Conservation (phyloP, 2,329 filamentous ascomycete genomes). For the Graphilbum fragrans region DNA sequence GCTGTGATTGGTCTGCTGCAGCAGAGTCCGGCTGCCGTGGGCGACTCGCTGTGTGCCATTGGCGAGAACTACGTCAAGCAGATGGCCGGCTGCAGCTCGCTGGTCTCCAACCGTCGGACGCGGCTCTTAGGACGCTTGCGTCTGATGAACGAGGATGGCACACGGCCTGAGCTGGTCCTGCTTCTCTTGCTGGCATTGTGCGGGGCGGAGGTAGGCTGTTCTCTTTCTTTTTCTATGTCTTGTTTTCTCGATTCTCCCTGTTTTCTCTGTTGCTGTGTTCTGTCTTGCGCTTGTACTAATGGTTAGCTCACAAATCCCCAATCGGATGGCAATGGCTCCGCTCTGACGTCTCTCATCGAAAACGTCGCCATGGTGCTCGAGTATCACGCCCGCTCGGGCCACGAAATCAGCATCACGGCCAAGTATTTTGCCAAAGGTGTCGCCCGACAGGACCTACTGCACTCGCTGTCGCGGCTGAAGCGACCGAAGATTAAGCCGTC, state of each 20-base stretch:
- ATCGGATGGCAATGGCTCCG: conserved; percentile 8
- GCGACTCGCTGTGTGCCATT: conserved; percentile 9
- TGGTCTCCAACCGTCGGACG: conserved; percentile 5
- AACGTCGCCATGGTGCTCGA: conserved; percentile 8
- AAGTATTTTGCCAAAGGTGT: conserved; percentile 10
- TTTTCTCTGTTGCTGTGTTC: background rate
- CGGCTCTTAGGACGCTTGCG: conserved; percentile 6
- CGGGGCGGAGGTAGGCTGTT: conserved; percentile 10
- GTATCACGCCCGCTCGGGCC: conserved; percentile 6
- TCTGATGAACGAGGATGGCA: conserved; percentile 6
- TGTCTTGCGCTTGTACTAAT: background rate
- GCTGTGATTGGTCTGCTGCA: conserved; percentile 8
- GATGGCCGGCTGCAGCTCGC: background rate
- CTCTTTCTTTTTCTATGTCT: background rate
- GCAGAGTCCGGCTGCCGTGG: conserved; percentile 5
- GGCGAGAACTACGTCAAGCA: conserved; percentile 10
- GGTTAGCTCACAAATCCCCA: conserved; percentile 6
- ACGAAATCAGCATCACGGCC: conserved; percentile 6
- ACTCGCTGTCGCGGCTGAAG: conserved; percentile 7
- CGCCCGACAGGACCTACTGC: conserved; percentile 9
- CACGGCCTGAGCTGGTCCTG: conserved; percentile 7
- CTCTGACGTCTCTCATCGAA: conserved; percentile 8
- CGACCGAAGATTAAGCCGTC: conserved; percentile 7
- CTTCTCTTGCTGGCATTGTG: conserved; percentile 8
- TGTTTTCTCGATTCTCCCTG: too few relatives aligned